Evolutionary conservation across 169 alveolate species (phyloP), one percentile per base, ranked within the genome.

Genomic region (Eimeria brunetti): DNA sequence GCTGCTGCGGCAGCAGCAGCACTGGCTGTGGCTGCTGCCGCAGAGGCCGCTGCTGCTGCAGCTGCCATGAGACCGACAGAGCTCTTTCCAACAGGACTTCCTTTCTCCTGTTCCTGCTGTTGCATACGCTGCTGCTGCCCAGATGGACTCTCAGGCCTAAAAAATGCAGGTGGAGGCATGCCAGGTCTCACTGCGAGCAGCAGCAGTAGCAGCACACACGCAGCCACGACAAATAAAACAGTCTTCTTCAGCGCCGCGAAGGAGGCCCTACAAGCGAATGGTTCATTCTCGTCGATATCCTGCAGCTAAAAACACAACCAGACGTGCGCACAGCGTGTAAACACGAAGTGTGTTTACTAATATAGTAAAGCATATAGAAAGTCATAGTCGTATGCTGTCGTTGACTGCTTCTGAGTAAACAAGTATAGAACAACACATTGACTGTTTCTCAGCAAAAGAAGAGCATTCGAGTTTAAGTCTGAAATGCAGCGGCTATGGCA

Each of bases 11-110:
- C 90, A 3, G 90, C 90, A n/a, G 90, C 90, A 2, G 90, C 90
- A 56, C 90, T 83, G 24, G 90, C 90, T 36, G 90, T 56, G 51
- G 90, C 90, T 8, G 90, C 90, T 12, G 90, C 90, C n/a, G 90
- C 90, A 83, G 90, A 83, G 44, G 90, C 90, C 33, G 90, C 90
- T 41, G 90, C 90, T 36, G 90, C 90, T 11, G 90, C 90, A 33
- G 90, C 90, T 14, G 90, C 90, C 90, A 83, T 83, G 51, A 83
- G 53, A 38, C 90, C 75, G 18, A 76, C 90, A 30, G 90, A 27
- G 90, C 60, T 81, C 41, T 46, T 20, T 41, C 36, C 51, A 12
- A 16, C 90, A 53, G 71, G 75, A 30, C 18, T 51, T n/a, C 20
- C 46, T 49, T n/a, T 36, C 75, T 12, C 36, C 27, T 2, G 76